Base-by-base conservation (phyloP, 2,329 filamentous ascomycete species). In the Lasiodiplodia gonubiensis region DNA sequence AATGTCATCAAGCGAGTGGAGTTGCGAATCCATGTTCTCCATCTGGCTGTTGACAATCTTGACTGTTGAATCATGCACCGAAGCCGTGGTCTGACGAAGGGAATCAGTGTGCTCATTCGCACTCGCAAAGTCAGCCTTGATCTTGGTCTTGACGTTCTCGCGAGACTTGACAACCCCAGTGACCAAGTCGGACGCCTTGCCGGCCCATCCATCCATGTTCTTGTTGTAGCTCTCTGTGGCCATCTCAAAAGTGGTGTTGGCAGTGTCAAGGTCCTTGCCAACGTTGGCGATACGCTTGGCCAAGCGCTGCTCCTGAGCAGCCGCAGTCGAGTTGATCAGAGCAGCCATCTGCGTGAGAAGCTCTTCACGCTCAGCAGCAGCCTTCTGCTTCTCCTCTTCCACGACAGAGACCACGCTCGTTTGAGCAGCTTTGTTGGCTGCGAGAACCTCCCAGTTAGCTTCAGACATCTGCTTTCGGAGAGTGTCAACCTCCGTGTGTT, bases 1-100 rank as follows among this genome's bases (percentile, higher is more conserved):
- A 73, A 97, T 97, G 71, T 94, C 92, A 74, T 98, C 94, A 8
- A 99, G 86, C 1, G 92, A 92, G 67, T 89, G 88, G 87, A 99
- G 94, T 78, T 98, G 93, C n/a, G 85, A 86, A 69, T 92, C 90
- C 75, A 99, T 90, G 71, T 97, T 92, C 67, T 87, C 86, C 81
- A 96, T 92, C 80, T 99, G 95, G 67, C 91, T 90, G 74, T 94
- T 92, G 14, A 98, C 94, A 68, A 96, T 94, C 7, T 90, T 90
- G 35, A 97, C 88, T 0, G 94, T 97, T 79, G 97, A 92, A 39
- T 91, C 90, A 72, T 99, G 94, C 1, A 98, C 93, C 2, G 92
- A 92, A 72, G 92, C 91, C 0, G 94, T 94, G 0, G 92, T 92
- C 8, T 87, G 86, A 72, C 94, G 92, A 72, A 99, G 94, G 6